Base-by-base conservation (phyloP, 2,329 filamentous ascomycete genomes). In the Xylaria sp. region DNA sequence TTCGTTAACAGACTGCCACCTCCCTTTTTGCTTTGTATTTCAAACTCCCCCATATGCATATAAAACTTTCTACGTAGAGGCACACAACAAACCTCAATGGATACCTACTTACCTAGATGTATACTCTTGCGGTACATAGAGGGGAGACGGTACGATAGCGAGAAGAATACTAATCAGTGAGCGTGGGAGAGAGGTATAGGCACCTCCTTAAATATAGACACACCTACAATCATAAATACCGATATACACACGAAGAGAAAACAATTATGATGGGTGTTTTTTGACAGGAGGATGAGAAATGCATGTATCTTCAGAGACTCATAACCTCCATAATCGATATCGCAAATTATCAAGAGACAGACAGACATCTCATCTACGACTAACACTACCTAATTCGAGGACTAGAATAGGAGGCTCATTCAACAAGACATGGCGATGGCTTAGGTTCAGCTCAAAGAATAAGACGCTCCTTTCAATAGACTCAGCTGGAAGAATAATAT, bases 11-110 rank as follows among this genome's bases (percentile, higher is more conserved):
- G 4, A 51, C n/a, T 27, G 27, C 36, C 25, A 29, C 33, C 13
- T 7, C 33, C 31, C 33, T 38, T 22, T 44, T 11, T 9, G 5
- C 22, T 44, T 51, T 29, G 27, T 11, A 38, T 27, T 61, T 50
- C 17, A 38, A 29, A 56, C n/a, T 5, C 31, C n/a, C n/a, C 20
- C 39, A 47, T 9, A 42, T 27, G 56, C 44, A 61, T 65, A 56
- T 47, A 57, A 44, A 39, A 25, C 13, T 33, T 20, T 22, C 22
- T 61, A 55, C 47, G 27, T 56, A 20, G 51, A 56, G 42, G 22
- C 10, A 20, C 15, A 25, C 33, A 5, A 25, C 22, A 15, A 38
- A 44, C 2, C 11, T 49, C 17, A 29, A 33, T 5, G 22, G 36
- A n/a, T 5, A 49, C 31, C 17, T 42, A 45, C 17, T n/a, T 36